These are phyloP conservation scores for Peronospora farinosa DNA, from an alignment of 352 stramenopile species.

Conservation along the genomic window DNA sequence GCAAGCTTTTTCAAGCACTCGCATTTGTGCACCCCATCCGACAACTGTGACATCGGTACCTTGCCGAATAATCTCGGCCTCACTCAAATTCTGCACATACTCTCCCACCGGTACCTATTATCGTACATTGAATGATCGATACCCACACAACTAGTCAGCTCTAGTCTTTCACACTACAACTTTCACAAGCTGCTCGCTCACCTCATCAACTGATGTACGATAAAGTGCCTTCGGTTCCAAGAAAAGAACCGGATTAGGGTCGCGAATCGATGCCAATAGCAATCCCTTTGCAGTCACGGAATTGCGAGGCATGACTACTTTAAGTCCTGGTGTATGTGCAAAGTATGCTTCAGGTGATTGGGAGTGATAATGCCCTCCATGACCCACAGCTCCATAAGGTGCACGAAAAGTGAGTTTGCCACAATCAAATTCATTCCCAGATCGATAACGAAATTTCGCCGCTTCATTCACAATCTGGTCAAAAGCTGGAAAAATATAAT, in stretches of 20 bases:
- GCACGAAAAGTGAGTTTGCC: constrained; percentile 94
- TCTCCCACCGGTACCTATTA: constrained; percentile 89
- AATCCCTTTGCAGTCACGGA: constrained; percentile 94
- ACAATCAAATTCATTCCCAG: constrained; percentile 95
- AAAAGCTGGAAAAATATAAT: constrained; percentile 98
- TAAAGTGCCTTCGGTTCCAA: constrained; percentile 99
- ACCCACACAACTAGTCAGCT: constrained; percentile 4
- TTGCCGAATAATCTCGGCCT: constrained; percentile 90
- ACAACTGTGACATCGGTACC: constrained; percentile 94
- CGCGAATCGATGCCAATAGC: constrained; percentile 92
- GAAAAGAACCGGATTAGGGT: constrained; percentile 96
- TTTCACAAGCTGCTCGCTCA: constrained; percentile 11
- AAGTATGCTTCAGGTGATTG: constrained; percentile 97
- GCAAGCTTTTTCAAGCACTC: constrained; percentile 77
- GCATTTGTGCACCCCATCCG: constrained; percentile 90
- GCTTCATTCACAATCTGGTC: constrained; percentile 97
- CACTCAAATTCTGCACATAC: constrained; percentile 90
- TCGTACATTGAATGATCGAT: neutral
- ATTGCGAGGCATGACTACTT: constrained; percentile 92
- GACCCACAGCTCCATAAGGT: constrained; percentile 92
- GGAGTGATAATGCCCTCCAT: constrained; percentile 92
- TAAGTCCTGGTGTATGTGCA: constrained; percentile 94
- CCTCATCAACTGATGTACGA: constrained; percentile 91
- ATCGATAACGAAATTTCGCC: constrained; percentile 97
- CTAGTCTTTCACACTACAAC: neutral